Base-by-base conservation (phyloP, 202 grass and related monocot genomes). In the Setaria italica region DNA sequence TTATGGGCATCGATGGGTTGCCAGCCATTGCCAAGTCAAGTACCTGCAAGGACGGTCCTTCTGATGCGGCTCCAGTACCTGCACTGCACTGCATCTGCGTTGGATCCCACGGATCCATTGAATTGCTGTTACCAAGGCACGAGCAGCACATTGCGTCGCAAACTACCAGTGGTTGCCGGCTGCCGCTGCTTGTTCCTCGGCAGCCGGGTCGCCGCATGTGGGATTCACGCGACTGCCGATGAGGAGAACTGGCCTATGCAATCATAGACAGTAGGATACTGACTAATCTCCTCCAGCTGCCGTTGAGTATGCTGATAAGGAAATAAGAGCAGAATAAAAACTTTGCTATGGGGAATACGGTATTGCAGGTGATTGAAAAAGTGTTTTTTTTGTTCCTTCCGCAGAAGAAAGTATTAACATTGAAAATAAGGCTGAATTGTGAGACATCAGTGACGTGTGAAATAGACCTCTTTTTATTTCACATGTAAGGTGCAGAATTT, bases 31-130 rank as follows among this genome's bases (percentile, higher is more conserved):
- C 86, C 71, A 74, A 57, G 89, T 90, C 71, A 74, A 66, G 89
- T 90, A 90, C 89, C 70, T 71, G 81, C 85, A 87, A 89, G 89
- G 85, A 87, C 85, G 88, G 80, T 86, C 89, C 62, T 81, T 70
- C 85, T 84, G 85, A 76, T 87, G 85, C 80, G 73, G 56, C 76
- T 72, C 9, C 14, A 54, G 83, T 77, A 71, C 71, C 47, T 65
- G 74, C 75, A 17, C 4, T 70, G 43, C 80, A 16, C 6, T 70
- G 43, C 75, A 42, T 84, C 17, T 72, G 85, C 85, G 54, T 73
- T 70, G 66, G 66, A 81, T 88, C 77, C 60, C 59, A 82, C 59
- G 37, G 80, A 63, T 75, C 89, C 54, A 69, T 62, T 80, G 67
- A 48, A 30, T 49, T 25, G 20, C 72, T 46, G 70, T 81, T 56